Base-by-base conservation (phyloP, 116 monocot species). In the Phalaenopsis hybrid region DNA sequence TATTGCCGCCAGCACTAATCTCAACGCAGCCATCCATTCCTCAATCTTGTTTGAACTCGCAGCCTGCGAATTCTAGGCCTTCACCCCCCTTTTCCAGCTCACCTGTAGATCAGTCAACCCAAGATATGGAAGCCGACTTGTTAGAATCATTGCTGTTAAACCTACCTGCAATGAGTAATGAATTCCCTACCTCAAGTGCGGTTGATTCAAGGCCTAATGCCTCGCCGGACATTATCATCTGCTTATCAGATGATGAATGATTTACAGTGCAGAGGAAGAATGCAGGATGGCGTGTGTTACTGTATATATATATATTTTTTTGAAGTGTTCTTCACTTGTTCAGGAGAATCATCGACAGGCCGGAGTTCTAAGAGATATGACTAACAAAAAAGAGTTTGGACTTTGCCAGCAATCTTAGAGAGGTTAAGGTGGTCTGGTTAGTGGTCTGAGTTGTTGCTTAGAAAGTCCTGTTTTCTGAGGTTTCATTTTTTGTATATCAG, bases 171-270 rank as follows among this genome's bases (percentile, higher is more conserved):
- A 31, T 25, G 13, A 43, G 45, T n/a, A 68, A 49, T 44, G 74
- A 58, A 33, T 4, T 46, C 2, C 37, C 50, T 8, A 34, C 58
- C 18, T 51, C 79, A 31, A 63, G 23, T 18, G 44, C 13, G 50
- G 21, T 17, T 76, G 68, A 43, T 79, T 57, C 33, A 9, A 75
- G 79, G 18, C 37, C 69, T 70, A 44, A 17, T 50, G 63, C 43
- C 37, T 43, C 80, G 4, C 25, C 55, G 10, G 83, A 83, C n/a
- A 41, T 86, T 17, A 80, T 86, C 46, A 80, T 86, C 46, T 86
- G 81, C 78, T 34, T 86, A 65, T 86, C 86, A 12, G 86, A 86
- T 37, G 86, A 86, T 57, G 86, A 86, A 0, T 61, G 20, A 23
- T 55, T 10, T 76, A 7, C 28, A 37, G 5, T 37, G 4, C 11